Evolutionary conservation across 768 basidiomycete species (phyloP).

Genomic region (Pleurotus salmoneostramineus): DNA sequence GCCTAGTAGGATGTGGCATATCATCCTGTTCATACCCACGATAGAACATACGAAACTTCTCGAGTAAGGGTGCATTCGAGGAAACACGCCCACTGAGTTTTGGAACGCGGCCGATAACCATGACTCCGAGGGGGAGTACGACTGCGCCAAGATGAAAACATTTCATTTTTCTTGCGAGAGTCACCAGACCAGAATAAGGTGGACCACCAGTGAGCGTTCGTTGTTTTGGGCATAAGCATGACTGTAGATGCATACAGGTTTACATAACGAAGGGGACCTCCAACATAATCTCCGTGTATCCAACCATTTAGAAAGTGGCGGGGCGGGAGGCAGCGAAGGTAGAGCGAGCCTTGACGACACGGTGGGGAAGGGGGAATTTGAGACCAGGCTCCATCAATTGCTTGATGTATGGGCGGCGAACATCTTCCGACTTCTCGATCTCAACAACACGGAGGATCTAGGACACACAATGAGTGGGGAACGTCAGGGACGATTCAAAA

Average conservation of each 20-base stretch:
- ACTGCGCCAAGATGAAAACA: too few species aligned
- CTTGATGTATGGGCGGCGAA: slow-evolving; percentile 97
- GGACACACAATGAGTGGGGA: neutral
- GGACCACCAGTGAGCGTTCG: neutral
- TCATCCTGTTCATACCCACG: too few species aligned
- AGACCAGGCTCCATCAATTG: slow-evolving; percentile 87
- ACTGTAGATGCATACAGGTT: neutral
- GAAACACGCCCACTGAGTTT: too few species aligned
- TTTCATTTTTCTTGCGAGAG: too few species aligned
- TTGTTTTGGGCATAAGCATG: neutral
- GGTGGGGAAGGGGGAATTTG: slow-evolving; percentile 97
- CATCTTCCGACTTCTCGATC: slow-evolving; percentile 86
- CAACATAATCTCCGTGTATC: neutral
- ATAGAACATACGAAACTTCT: too few species aligned
- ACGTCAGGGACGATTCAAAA: neutral
- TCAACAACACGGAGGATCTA: slow-evolving; percentile 98
- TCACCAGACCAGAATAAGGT: neutral
- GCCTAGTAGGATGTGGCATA: too few species aligned
- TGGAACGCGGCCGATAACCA: too few species aligned
- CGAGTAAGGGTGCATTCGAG: too few species aligned
- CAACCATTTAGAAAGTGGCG: slow-evolving; percentile 53
- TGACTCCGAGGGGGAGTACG: too few species aligned
- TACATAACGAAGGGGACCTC: neutral
- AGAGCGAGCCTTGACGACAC: slow-evolving; percentile 72
- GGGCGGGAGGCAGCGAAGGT: slow-evolving; percentile 82